Conservation (phyloP, 208 protist species). For the Trypanosoma platydactyli region DNA sequence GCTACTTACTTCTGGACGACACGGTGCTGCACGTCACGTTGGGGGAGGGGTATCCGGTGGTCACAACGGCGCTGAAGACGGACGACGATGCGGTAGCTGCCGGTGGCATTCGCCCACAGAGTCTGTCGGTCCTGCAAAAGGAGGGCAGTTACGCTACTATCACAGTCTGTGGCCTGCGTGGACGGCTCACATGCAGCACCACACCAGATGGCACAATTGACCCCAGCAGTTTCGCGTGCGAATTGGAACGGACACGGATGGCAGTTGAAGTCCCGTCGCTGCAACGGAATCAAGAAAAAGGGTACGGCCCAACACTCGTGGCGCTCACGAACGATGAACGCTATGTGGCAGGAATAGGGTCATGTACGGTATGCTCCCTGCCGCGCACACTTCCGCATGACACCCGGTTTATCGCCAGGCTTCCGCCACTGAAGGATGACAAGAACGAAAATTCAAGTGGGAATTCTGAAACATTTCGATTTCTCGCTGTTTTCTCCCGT, state of each 20-base stretch:
- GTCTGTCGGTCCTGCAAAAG: slow-evolving; percentile 6
- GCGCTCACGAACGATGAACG: slow-evolving; percentile 18
- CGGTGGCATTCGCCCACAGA: slow-evolving; percentile 16
- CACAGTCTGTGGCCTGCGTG: slow-evolving; percentile 45
- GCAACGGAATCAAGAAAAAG: neutral
- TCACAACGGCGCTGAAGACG: slow-evolving; percentile 22
- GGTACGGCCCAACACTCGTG: slow-evolving; percentile 9
- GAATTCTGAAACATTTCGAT: neutral
- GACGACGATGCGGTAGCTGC: neutral
- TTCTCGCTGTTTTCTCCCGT: slow-evolving; percentile 71
- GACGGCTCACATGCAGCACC: slow-evolving; percentile 40
- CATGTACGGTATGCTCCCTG: neutral
- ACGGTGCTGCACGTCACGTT: slow-evolving; percentile 58
- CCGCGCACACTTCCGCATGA: slow-evolving; percentile 32
- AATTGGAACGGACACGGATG: slow-evolving; percentile 16
- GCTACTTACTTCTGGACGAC: slow-evolving; percentile 67
- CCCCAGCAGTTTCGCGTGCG: slow-evolving; percentile 32
- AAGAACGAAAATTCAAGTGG: neutral
- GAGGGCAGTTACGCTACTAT: slow-evolving; percentile 20
- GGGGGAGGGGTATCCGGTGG: slow-evolving; percentile 48
- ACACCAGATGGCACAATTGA: slow-evolving; percentile 63
- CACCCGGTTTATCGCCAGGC: slow-evolving; percentile 21
- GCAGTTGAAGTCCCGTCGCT: slow-evolving; percentile 17
- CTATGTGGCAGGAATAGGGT: slow-evolving; percentile 23
- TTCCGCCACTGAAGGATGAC: neutral